These are phyloP conservation scores for Beauveria bassiana DNA, from an alignment of 2,329 filamentous ascomycete genomes.

Conservation along the genomic window DNA sequence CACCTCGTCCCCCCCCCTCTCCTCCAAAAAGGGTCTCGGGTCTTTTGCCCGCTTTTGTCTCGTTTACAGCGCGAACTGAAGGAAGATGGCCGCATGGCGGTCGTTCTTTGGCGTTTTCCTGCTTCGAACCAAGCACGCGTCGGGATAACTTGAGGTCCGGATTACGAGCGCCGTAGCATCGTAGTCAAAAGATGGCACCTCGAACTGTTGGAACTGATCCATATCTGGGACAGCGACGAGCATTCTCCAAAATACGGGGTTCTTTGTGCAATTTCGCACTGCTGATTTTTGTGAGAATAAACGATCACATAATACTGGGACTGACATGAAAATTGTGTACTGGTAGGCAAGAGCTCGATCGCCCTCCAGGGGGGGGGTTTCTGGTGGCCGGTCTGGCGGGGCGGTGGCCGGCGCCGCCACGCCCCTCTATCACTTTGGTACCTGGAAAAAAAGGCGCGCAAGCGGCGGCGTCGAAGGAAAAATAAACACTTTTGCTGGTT, in stretches of 20 bases:
- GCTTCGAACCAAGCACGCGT: neutral
- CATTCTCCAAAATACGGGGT: neutral
- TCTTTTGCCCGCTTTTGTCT: conserved; percentile 3
- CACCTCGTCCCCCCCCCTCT: neutral
- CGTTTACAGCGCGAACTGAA: neutral
- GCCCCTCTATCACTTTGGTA: neutral
- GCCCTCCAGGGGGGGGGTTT: neutral
- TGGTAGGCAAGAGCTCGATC: neutral
- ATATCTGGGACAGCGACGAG: neutral
- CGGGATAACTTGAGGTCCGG: conserved; percentile 1
- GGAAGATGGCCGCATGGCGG: neutral
- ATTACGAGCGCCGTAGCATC: neutral
- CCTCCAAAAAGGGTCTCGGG: neutral
- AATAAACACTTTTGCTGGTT: neutral
- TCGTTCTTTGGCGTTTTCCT: neutral
- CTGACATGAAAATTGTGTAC: neutral
- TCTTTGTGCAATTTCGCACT: neutral
- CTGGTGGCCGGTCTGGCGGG: neutral
- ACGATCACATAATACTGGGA: neutral
- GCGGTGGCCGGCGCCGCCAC: neutral
- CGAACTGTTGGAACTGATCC: no score
- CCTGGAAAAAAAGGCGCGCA: neutral
- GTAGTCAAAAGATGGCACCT: no score
- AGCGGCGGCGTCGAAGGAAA: conserved; percentile 1
- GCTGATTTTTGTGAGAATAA: conserved; percentile 1